These are phyloP conservation scores for Septoria linicola DNA, from an alignment of 2,329 filamentous ascomycete genomes.

Conservation along the genomic window DNA sequence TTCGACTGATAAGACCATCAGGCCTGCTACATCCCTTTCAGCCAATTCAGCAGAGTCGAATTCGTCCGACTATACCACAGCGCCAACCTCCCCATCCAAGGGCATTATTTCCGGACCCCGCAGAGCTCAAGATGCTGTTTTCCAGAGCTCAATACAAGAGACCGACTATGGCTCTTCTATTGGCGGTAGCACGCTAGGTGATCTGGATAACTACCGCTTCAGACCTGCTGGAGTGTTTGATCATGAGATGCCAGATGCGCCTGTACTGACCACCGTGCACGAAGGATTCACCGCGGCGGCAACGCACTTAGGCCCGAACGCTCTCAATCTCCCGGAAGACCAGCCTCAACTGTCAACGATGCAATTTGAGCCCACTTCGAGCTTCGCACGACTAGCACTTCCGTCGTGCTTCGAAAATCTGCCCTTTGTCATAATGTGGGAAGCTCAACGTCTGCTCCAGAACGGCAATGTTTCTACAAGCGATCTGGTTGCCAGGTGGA, in stretches of 20 bases:
- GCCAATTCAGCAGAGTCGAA: too few relatives aligned
- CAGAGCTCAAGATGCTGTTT: too few relatives aligned
- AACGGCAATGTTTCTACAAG: conserved; percentile 11
- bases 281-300: too few relatives aligned
- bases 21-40: neutral
- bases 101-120: neutral
- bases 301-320: too few relatives aligned
- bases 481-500: conserved; percentile 18
- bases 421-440: conserved; percentile 26
- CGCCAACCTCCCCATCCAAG: neutral
- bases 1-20: conserved; percentile 5
- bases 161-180: neutral
- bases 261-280: too few relatives aligned
- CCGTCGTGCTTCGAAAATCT: conserved; percentile 18
- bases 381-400: conserved; percentile 21
- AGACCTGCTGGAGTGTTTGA: neutral
- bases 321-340: neutral
- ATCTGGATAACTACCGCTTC: neutral
- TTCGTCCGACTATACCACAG: neutral
- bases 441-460: conserved; percentile 28
- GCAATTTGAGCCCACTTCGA: conserved; percentile 7
- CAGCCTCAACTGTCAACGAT: neutral
- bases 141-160: neutral
- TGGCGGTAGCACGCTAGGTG: neutral
- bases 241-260: neutral